A percentile compares a stretch with the other conserved stretches of the same genome.
phyloP scores from a whole-genome alignment of 257 asterid species.

The Salvia rosmarinus region DNA sequence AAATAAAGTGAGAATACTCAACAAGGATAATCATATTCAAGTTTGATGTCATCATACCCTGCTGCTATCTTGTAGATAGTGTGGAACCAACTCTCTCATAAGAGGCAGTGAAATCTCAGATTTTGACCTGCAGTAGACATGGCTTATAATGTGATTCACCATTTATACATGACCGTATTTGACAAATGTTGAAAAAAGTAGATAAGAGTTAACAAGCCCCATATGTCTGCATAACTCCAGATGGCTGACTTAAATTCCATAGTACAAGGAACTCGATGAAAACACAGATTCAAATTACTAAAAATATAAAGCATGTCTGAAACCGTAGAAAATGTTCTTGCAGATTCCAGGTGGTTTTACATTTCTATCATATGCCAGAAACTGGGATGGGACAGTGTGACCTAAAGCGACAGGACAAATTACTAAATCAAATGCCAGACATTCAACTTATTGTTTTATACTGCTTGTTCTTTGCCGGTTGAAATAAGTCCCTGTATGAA shows the following conservation, averaged over 20 bases:
- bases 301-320: conserved; percentile 2
- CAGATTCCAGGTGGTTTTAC: conserved; percentile 14
- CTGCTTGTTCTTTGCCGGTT: background rate
- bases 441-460: conserved; percentile 16
- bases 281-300: background rate
- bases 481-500: background rate
- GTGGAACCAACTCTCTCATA: conserved; percentile 88
- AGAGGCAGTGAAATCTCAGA: conserved; percentile 89
- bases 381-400: conserved; percentile 12
- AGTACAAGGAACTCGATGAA: conserved; percentile 16
- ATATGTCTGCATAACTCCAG: conserved; percentile 14
- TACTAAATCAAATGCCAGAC: conserved; percentile 22
- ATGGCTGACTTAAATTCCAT: conserved; percentile 26
- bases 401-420: conserved; percentile 6
- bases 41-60: conserved; percentile 59
- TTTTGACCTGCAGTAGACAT: conserved; percentile 67
- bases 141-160: conserved; percentile 28
- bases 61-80: conserved; percentile 91
- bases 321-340: background rate
- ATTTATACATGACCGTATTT: conserved; percentile 9
- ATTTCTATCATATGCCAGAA: conserved; percentile 19
- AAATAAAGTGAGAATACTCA: conserved; percentile 19
- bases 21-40: conserved; percentile 28
- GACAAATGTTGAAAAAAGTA: conserved; percentile 11
- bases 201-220: conserved; percentile 18